A percentile compares a stretch with the other conserved stretches of the same genome.
These are phyloP conservation scores for Trichoderma oligosporum DNA, from an alignment of 2,329 filamentous ascomycete genomes.

Conservation along the genomic window DNA sequence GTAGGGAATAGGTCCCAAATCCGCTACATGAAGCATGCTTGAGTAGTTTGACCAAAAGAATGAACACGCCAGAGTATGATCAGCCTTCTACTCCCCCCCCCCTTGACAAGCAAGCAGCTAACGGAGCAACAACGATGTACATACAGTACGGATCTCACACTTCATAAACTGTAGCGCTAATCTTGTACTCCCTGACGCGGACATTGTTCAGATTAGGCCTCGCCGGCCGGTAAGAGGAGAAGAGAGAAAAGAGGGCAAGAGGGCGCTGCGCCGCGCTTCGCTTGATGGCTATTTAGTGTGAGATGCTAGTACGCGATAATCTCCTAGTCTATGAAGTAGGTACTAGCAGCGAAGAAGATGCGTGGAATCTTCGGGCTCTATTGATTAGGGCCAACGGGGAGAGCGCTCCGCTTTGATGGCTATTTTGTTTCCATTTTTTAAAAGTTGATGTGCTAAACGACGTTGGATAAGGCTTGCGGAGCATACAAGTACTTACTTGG, in stretches of 20 bases:
- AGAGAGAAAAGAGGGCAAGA: neutral
- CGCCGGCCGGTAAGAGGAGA: neutral
- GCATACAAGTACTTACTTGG: too few species aligned
- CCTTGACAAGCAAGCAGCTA: conserved; percentile 2
- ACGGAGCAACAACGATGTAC: neutral
- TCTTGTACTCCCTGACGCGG: neutral
- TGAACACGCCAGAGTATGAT: neutral
- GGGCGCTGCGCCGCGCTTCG: neutral
- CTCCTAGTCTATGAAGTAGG: neutral
- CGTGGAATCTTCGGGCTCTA: neutral
- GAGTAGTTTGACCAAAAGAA: neutral
- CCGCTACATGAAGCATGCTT: neutral
- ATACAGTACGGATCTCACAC: conserved; percentile 4
- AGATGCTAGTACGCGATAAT: conserved; percentile 4
- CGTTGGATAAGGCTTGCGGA: too few species aligned
- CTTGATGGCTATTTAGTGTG: neutral
- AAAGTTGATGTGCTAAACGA: neutral
- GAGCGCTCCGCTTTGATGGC: neutral
- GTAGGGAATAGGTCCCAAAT: neutral
- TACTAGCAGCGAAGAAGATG: neutral
- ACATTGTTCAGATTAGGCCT: conserved; percentile 1
- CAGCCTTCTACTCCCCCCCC: conserved; percentile 4
- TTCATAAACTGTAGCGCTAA: conserved; percentile 9
- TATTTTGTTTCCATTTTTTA: neutral
- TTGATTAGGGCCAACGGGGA: conserved; percentile 5